These are phyloP conservation scores for Byssoonygena ceratinophila DNA, from an alignment of 2,329 filamentous ascomycete genomes.

Conservation along the genomic window DNA sequence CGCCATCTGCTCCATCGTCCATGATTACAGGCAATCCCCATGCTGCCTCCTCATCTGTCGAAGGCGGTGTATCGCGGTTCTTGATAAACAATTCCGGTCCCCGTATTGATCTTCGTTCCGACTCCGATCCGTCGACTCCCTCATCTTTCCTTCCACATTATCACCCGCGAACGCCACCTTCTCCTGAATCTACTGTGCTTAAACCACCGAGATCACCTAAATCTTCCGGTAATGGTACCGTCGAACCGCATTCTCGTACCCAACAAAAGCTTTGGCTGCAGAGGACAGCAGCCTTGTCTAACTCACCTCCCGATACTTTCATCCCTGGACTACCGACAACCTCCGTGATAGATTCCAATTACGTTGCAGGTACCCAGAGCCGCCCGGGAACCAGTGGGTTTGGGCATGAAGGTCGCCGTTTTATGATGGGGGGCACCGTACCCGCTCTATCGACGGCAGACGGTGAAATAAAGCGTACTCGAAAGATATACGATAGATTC, in stretches of 20 bases:
- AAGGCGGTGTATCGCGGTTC: constrained; percentile 39
- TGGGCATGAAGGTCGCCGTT: constrained; percentile 11
- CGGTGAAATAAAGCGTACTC: constrained; percentile 32
- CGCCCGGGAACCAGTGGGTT: constrained; percentile 21
- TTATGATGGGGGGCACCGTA: constrained; percentile 6
- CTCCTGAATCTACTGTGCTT: constrained; percentile 26
- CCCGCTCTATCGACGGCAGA: constrained; percentile 20
- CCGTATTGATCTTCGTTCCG: constrained; percentile 29
- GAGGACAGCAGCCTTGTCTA: constrained; percentile 36
- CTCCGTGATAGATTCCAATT: constrained; percentile 29
- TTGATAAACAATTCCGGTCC: constrained; percentile 29
- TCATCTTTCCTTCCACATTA: constrained; percentile 41
- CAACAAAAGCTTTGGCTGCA: constrained; percentile 42
- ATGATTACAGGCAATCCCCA: constrained; percentile 24
- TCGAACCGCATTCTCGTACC: constrained; percentile 37
- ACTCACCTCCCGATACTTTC: constrained; percentile 33
- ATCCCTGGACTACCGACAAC: constrained; percentile 25
- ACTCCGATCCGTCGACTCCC: constrained; percentile 37
- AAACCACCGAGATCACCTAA: constrained; percentile 26
- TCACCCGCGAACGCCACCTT: constrained; percentile 38
- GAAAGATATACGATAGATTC: constrained; percentile 38
- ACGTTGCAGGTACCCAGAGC: constrained; percentile 23
- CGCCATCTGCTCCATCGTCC: constrained; percentile 24
- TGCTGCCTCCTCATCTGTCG: constrained; percentile 39
- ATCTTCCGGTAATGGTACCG: constrained; percentile 27